These are phyloP conservation scores for Metschnikowia vanudenii DNA, from an alignment of 805 yeast genomes.

Conservation along the genomic window DNA sequence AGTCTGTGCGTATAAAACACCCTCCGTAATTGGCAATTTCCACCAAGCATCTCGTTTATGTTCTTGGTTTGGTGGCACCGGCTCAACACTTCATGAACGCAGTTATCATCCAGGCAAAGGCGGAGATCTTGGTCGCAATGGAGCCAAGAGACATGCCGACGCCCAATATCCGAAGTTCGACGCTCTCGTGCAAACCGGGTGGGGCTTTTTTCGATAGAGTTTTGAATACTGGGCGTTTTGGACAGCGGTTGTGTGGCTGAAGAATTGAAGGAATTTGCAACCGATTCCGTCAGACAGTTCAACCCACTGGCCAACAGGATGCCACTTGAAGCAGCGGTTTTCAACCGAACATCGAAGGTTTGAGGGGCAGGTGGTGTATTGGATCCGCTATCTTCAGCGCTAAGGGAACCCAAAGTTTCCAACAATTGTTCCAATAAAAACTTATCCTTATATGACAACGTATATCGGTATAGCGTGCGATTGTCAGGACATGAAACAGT, in stretches of 20 bases:
- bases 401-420: slow-evolving; percentile 5
- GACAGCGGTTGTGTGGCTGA: background rate
- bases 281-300: background rate
- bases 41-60: slow-evolving; percentile 10
- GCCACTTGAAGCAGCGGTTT: background rate
- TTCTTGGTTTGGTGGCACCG: slow-evolving; percentile 14
- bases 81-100: slow-evolving; percentile 11
- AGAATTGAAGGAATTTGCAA: background rate
- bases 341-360: background rate
- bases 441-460: slow-evolving; percentile 17
- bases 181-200: background rate
- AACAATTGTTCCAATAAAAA: slow-evolving; percentile 15
- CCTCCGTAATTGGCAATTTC: slow-evolving; percentile 3
- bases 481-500: background rate
- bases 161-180: background rate
- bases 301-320: background rate
- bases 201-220: background rate
- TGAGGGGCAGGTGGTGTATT: too few species aligned
- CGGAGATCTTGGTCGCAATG: slow-evolving; percentile 16
- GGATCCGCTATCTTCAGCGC: background rate
- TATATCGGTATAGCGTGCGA: slow-evolving; percentile 3
- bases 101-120: slow-evolving; percentile 17
- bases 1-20: slow-evolving; percentile 19
- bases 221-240: background rate
- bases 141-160: slow-evolving; percentile 16